Evolutionary conservation across 2,329 filamentous ascomycete genomes (phyloP), one percentile per base, ranked within the genome.

Genomic region (Orbilia ellipsospora): DNA sequence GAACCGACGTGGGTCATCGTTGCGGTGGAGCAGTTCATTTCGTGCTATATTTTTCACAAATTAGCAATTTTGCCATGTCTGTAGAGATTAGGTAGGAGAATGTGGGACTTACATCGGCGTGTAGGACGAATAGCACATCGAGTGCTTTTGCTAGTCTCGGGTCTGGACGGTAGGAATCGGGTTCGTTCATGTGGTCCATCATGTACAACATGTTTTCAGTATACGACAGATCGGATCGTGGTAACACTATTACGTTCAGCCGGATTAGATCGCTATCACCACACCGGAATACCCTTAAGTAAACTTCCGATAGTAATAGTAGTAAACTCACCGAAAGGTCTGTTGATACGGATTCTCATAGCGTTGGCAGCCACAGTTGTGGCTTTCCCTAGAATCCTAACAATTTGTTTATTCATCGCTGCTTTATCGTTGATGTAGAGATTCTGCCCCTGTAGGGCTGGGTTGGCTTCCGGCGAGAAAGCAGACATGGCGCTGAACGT

Each of bases 21-120:
- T 0, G 87, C 86, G 0, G 86, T 88, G 1, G 86, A 86, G 78
- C 86, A 85, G 77, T 88, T 87, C 80, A 88, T 86, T 73, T 88
- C 87, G 78, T 89, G 87, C 77, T 77, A 23, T 16, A 36, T 36
- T 36, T 36, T 36, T 8, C 48, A n/a, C 13, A n/a, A n/a, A n/a
- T 44, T 40, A 42, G 16, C 18, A 4, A 64, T 18, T 51, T 44
- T 2, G 23, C 4, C 23, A 23, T 23, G 23, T 23, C 4, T 23
- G 23, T 23, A 23, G 2, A 4, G 4, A 23, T 23, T 23, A 2
- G 23, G 4, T 23, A 36, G 31, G 5, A 10, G 5, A 36, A 10
- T 1, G 31, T 2, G 31, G 20, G 16, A 64, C 60, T 40, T 66
- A 70, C 67, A 20, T 89, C 87, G 1, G 86, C 85, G 77, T 87